Base-by-base conservation (phyloP, 1,284 basidiomycete genomes). In the Vanrija humicola region DNA sequence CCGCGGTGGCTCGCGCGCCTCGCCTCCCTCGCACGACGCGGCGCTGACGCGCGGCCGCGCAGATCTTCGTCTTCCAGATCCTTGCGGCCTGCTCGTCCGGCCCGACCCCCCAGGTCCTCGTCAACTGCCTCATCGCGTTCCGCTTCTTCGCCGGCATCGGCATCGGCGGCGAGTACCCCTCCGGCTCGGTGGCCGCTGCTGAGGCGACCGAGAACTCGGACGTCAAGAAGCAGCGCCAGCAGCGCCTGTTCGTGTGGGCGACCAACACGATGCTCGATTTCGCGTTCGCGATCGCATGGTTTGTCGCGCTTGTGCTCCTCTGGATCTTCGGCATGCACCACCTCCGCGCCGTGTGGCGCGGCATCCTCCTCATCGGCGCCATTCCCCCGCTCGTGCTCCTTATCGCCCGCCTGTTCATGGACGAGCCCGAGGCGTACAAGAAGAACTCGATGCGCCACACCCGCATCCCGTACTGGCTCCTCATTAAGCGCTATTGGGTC, bases 271-370 rank as follows among this genome's bases (percentile, higher is more conserved):
- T 92, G 89, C 92, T 96, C 65, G 91, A 95, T 70, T 70, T 86
- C 54, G 93, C 90, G 44, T 96, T 93, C 69, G 89, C 92, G 19
- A 71, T 92, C 51, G 80, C 89, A 7, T 58, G 52, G 52, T 91
- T 96, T 58, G 88, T 92, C 3, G 88, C 90, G 10, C 81, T 92
- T 18, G 86, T 94, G 25, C 79, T 90, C 34, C 86, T 84, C 66
- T 91, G 88, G 88, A 93, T 93, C 83, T 89, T 88, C 61, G 88
- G 90, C 38, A 75, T 84, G 54, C 73, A 88, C 61, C 90, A 93
- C 68, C 83, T 94, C 28, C 40, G 40, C 19, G 40, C 40, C 6
- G 87, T 90, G 5, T 95, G 90, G 93, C 86, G 94, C 52, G 73
- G 92, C 39, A 88, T 90, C 5, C 82, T 97, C 28, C 91, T 90